A percentile compares a stretch with the other conserved stretches of the same genome.
phyloP scores from a whole-genome alignment of 192 early-diverging fungal genomes.

The Podila minutissima region DNA sequence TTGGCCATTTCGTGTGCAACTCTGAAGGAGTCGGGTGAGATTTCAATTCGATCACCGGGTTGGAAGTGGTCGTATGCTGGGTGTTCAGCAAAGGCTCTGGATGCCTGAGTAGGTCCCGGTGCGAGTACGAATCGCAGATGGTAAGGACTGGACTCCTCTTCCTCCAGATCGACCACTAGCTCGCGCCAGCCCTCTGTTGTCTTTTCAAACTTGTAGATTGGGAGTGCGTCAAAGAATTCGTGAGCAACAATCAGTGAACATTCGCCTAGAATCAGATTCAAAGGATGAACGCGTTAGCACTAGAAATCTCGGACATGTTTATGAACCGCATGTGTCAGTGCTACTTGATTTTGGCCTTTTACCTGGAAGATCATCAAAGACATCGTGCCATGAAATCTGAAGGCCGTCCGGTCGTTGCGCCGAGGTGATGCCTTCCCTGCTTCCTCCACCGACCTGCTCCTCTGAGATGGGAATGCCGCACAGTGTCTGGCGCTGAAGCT shows the following conservation, averaged over 20 bases:
- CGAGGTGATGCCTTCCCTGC: constrained; percentile 32
- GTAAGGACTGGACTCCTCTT: constrained; percentile 65
- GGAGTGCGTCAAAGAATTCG: constrained; percentile 98
- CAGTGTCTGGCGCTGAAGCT: constrained; percentile 68
- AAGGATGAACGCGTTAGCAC: neutral
- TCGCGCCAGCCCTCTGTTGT: constrained; percentile 90
- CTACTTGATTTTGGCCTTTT: neutral
- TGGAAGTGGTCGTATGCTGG: constrained; percentile 61
- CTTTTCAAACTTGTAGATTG: constrained; percentile 85
- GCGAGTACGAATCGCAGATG: constrained; percentile 83
- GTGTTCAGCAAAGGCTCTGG: constrained; percentile 53
- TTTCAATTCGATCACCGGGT: constrained; percentile 83
- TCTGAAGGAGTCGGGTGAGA: constrained; percentile 82
- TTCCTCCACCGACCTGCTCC: constrained; percentile 35
- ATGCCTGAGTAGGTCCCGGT: constrained; percentile 67
- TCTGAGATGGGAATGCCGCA: constrained; percentile 44
- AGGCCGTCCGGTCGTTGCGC: constrained; percentile 53
- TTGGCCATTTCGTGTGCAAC: constrained; percentile 75
- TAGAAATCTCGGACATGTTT: neutral
- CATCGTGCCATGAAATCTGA: constrained; percentile 75
- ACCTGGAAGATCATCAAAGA: constrained; percentile 69
- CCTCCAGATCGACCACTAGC: constrained; percentile 86
- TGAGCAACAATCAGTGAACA: constrained; percentile 87
- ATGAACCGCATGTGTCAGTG: neutral
- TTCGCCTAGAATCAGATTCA: constrained; percentile 24